Percentiles rank a stretch among this genome's conserved stretches.
These are phyloP conservation scores for Akanthomyces muscarius DNA, from an alignment of 2,329 filamentous ascomycete species.

Conservation along the genomic window DNA sequence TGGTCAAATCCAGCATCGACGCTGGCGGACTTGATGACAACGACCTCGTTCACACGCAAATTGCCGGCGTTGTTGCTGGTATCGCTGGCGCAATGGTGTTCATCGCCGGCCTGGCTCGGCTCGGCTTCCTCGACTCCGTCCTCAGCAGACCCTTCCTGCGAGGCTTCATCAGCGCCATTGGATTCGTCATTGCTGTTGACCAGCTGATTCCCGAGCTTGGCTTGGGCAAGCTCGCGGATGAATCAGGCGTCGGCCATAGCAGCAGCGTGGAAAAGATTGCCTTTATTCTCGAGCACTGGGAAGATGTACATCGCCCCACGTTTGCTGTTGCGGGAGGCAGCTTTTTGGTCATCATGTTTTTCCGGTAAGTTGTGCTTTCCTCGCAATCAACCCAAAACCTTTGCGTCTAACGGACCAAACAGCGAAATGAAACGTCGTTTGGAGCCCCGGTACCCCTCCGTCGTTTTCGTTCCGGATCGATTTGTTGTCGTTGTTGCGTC, in stretches of 20 bases:
- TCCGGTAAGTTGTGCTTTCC: slow-evolving; percentile 52
- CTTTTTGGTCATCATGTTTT: slow-evolving; percentile 87
- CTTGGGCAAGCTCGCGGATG: slow-evolving; percentile 60
- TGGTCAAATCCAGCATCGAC: slow-evolving; percentile 74
- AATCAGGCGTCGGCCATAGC: slow-evolving; percentile 68
- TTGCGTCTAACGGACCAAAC: not conserved
- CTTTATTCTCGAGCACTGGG: slow-evolving; percentile 68
- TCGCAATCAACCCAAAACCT: not conserved
- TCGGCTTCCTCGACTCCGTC: slow-evolving; percentile 93
- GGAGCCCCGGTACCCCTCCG: slow-evolving; percentile 71
- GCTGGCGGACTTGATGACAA: slow-evolving; percentile 63
- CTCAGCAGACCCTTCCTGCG: slow-evolving; percentile 87
- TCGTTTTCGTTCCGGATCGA: slow-evolving; percentile 88
- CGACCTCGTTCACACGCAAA: slow-evolving; percentile 65
- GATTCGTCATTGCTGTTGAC: slow-evolving; percentile 92
- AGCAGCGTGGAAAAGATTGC: slow-evolving; percentile 81
- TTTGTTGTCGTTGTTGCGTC: slow-evolving; percentile 85
- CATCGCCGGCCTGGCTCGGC: slow-evolving; percentile 75
- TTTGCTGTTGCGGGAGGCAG: slow-evolving; percentile 71
- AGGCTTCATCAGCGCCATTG: slow-evolving; percentile 96
- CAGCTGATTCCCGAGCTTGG: slow-evolving; percentile 90
- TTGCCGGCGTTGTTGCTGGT: slow-evolving; percentile 84
- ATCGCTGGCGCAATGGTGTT: slow-evolving; percentile 86
- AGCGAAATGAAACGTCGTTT: slow-evolving; percentile 78
- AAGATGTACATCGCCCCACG: slow-evolving; percentile 69